Base-by-base conservation (phyloP, 2,329 filamentous ascomycete species). In the Metarhizium anisopliae region DNA sequence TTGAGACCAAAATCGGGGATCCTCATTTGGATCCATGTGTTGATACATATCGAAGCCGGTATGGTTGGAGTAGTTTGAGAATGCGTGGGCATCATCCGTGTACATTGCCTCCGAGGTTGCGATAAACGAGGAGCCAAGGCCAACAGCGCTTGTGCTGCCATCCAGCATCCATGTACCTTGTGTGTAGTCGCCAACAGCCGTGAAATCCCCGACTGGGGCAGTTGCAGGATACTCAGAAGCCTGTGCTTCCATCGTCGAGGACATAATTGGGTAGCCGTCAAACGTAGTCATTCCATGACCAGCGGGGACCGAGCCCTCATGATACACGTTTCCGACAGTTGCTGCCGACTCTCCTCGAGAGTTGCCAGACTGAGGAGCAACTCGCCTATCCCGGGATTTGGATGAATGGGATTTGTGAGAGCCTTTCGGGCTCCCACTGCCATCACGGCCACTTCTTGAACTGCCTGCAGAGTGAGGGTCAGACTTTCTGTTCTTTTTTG, bases 401-500 rank as follows among this genome's bases (percentile, higher is more conserved):
- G 54, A 42, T 38, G 56, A 38, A 4, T 49, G 50, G n/a, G 49
- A 54, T 16, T 42, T 52, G 6, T 25, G 16, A 2, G 36, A 42
- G 45, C 54, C 42, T 47, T 32, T 43, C 7, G 55, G 51, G 3
- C 52, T 59, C n/a, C 43, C 55, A 32, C 55, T 57, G 8, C 42
- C 14, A 10, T 56, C 58, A 6, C 51, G 51, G 13, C 29, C 53
- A 43, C 43, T 51, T 36, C 51, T 55, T 4, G 53, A 51, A 35
- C 56, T 51, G 32, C 53, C 40, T 6, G 47, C 5, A 35, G 56
- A 56, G 6, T 43, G 36, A 5, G 6, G 38, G 51, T 62, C 59
- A 35, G 56, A 57, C 56, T 62, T 64, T 55, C 63, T 70, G 20
- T 61, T 59, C 25, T 66, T 63, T 45, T 68, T 67, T 7, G 66